These are phyloP conservation scores for Phylloporus sp. DNA, from an alignment of 768 basidiomycete genomes.

Conservation along the genomic window DNA sequence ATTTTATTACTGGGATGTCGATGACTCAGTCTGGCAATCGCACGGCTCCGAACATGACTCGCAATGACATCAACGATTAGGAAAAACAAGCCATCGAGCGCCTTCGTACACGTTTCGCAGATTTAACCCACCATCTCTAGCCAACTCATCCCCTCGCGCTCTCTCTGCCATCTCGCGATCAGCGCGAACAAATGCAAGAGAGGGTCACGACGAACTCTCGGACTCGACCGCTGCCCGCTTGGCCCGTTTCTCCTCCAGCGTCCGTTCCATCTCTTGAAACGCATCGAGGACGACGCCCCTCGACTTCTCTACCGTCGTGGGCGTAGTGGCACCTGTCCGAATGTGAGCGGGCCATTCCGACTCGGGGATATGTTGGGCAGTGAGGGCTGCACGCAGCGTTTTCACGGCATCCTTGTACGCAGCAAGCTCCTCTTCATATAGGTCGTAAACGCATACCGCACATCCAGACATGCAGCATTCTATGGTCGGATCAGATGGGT, in stretches of 20 bases:
- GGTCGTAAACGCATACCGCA: conserved; percentile 82
- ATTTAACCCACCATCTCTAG: conserved; percentile 15
- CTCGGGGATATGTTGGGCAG: conserved; percentile 44
- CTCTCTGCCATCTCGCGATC: conserved; percentile 15
- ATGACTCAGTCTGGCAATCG: conserved; percentile 2
- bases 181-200: conserved; percentile 1
- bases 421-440: conserved; percentile 71
- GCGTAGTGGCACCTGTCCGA: too few species aligned
- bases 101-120: conserved; percentile 38
- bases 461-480: conserved; percentile 97
- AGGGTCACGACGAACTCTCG: conserved; percentile 37
- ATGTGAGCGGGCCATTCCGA: conserved; percentile 62
- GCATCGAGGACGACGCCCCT: conserved; percentile 46
- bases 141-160: conserved; percentile 14
- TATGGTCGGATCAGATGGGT: conserved; percentile 25
- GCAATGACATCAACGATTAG: conserved; percentile 29
- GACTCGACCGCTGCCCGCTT: conserved; percentile 27
- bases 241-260: conserved; percentile 45
- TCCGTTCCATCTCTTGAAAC: conserved; percentile 68
- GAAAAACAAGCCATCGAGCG: conserved; percentile 47
- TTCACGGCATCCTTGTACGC: conserved; percentile 55
- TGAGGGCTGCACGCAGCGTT: conserved; percentile 47
- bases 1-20: background rate
- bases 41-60: conserved; percentile 1
- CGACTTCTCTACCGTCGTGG: conserved; percentile 9